Conservation (phyloP, 768 basidiomycete species). For the Galerina marginata region DNA sequence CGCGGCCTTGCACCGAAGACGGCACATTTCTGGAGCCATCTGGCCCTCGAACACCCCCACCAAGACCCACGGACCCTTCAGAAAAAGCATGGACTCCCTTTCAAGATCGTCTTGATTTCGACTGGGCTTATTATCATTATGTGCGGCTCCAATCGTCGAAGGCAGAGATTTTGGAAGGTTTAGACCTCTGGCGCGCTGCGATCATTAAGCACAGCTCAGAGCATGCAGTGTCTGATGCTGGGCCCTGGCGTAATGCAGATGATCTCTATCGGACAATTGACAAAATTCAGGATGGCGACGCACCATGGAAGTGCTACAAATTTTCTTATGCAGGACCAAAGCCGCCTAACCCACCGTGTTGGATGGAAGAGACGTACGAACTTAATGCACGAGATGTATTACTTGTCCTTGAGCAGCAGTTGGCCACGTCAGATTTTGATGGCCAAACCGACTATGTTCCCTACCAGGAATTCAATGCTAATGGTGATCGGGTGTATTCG, state of each 20-base stretch:
- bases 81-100: slow-evolving; percentile 34
- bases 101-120: slow-evolving; percentile 27
- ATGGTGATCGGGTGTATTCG: slow-evolving; percentile 20
- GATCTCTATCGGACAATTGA: slow-evolving; percentile 35
- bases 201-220: background rate
- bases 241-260: background rate
- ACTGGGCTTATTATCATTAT: slow-evolving; percentile 33
- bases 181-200: slow-evolving; percentile 31
- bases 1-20: too few relatives aligned
- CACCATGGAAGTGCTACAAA: background rate
- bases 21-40: too few relatives aligned
- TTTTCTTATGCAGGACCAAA: slow-evolving; percentile 1
- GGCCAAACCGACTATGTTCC: background rate
- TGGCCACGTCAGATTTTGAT: background rate
- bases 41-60: too few relatives aligned
- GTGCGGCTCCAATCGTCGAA: slow-evolving; percentile 30
- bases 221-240: slow-evolving; percentile 28
- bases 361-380: slow-evolving; percentile 18
- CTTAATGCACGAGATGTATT: slow-evolving; percentile 23
- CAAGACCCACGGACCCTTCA: too few relatives aligned
- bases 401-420: background rate
- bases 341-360: background rate
- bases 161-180: slow-evolving; percentile 19
- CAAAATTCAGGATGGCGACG: slow-evolving; percentile 22
- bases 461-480: slow-evolving; percentile 2